Evolutionary conservation across 768 basidiomycete species (phyloP), one percentile per base, ranked within the genome.

Genomic region (Kwoniella pini): DNA sequence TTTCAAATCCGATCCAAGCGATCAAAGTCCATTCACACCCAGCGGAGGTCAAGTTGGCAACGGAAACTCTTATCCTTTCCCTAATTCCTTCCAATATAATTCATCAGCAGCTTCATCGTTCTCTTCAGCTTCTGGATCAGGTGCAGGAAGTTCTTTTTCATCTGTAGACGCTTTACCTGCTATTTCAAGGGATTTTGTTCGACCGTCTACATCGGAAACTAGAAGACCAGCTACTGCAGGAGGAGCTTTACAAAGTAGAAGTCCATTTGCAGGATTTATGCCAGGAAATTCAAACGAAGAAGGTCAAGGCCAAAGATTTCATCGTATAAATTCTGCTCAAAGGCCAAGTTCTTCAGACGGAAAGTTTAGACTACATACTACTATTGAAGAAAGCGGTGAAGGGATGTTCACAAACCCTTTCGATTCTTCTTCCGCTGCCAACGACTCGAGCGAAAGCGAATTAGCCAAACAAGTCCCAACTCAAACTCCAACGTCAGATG

Each of bases 161-260:
- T 70, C 71, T 1, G 52, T 67, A 6, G 74, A 72, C 49, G 68
- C 70, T 22, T 67, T 78, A 13, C 75, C 77, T 4, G 71, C 77
- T 4, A 78, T 78, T 36, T 74, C 72, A 5, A 64, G 73, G 15
- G 75, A 78, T 43, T 78, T 78, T 52, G 70, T 65, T 12, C 58
- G 75, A 38, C 77, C 75, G 11, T 70, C 61, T 15, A n/a, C 56
- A 13, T 67, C 48, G 40, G 75, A 75, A 28, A 70, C 73, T 3
- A 65, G 74, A 22, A 61, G 77, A 30, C 77, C 77, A 11, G 73
- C 75, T 1, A 78, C 77, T 15, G 71, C 73, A 22, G 74, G 70
- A 4, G 77, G 77, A 13, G 72, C 72, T 6, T 40, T 77, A 9
- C 68, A 73, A 54, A 54, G 62, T 36, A 19, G 67, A 26, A 62